These are phyloP conservation scores for Pyricularia pennisetigena DNA, from an alignment of 2,329 filamentous ascomycete species.

Conservation along the genomic window DNA sequence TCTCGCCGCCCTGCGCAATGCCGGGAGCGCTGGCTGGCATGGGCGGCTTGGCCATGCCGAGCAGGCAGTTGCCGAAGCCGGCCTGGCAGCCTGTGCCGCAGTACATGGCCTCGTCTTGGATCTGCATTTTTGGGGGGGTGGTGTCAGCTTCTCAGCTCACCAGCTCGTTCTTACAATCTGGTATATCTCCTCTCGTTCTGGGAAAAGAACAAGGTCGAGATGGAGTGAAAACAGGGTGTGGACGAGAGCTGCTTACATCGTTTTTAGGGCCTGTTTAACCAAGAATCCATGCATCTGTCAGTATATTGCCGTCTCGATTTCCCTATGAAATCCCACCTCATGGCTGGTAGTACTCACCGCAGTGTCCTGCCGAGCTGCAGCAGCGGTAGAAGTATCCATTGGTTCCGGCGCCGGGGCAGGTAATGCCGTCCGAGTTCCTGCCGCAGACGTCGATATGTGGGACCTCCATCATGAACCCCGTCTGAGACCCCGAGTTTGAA, in stretches of 20 bases:
- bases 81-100: background rate
- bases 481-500: background rate
- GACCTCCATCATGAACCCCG: background rate
- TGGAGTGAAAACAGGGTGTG: background rate
- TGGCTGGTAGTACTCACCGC: background rate
- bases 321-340: background rate
- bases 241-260: background rate
- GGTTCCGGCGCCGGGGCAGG: background rate
- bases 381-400: background rate
- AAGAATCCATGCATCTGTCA: background rate
- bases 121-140: background rate
- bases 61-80: background rate
- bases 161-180: background rate
- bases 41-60: background rate
- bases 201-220: background rate
- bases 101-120: background rate
- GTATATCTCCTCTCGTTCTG: background rate
- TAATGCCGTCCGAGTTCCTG: background rate
- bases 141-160: background rate
- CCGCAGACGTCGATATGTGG: background rate
- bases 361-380: conserved; percentile 1
- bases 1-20: background rate
- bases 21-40: background rate
- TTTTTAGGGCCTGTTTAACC: background rate
- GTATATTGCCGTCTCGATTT: background rate